These are phyloP conservation scores for Tetrapisispora nanseiensis DNA, from an alignment of 805 yeast species.

Conservation along the genomic window DNA sequence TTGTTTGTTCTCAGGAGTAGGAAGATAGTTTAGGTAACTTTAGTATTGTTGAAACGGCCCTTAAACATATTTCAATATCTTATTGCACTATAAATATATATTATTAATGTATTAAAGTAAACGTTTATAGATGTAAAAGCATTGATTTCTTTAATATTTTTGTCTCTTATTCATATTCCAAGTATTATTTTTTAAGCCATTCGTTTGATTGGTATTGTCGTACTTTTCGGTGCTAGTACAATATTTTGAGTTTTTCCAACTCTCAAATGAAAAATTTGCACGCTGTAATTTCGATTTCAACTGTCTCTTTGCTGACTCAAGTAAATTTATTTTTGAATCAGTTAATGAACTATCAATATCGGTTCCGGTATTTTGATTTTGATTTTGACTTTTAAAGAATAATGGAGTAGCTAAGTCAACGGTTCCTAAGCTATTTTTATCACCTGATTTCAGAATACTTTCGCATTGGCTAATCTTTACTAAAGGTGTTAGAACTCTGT, in stretches of 20 bases:
- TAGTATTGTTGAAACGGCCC: too few relatives aligned
- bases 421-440: not conserved
- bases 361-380: not conserved
- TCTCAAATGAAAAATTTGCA: not conserved
- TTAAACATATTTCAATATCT: too few relatives aligned
- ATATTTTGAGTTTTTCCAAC: conserved; percentile 1
- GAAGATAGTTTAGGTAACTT: too few relatives aligned
- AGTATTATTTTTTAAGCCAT: too few relatives aligned
- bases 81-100: not conserved
- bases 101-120: not conserved
- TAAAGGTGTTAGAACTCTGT: conserved; percentile 2
- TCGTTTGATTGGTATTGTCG: not conserved
- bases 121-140: too few relatives aligned
- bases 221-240: not conserved
- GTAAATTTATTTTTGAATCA: not conserved
- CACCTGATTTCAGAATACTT: not conserved
- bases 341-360: not conserved
- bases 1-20: not conserved
- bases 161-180: conserved; percentile 3
- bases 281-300: not conserved
- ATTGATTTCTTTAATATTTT: not conserved
- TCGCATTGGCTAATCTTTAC: not conserved
- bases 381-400: not conserved
- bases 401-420: not conserved
- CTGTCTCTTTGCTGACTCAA: not conserved